A percentile compares a stretch with the other conserved stretches of the same genome.
These are phyloP conservation scores for Blastobotrys terrestris DNA, from an alignment of 805 yeast genomes.

Conservation along the genomic window DNA sequence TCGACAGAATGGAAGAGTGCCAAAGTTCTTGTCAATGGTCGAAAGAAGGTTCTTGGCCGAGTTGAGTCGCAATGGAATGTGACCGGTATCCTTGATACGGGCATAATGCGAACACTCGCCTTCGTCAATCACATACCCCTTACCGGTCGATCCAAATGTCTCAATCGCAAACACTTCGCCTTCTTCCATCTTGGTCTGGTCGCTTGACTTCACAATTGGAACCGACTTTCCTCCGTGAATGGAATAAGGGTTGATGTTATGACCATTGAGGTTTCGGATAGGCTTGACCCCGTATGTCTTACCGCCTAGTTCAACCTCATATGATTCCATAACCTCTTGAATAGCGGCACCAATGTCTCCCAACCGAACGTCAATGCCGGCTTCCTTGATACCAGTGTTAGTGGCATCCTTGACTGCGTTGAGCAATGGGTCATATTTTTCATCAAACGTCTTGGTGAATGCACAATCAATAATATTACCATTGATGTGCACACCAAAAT, in stretches of 20 bases:
- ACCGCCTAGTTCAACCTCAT: conserved; percentile 88
- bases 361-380: conserved; percentile 93
- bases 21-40: conserved; percentile 74
- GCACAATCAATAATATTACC: conserved; percentile 95
- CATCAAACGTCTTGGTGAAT: conserved; percentile 83
- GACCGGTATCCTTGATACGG: conserved; percentile 43
- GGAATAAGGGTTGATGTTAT: conserved; percentile 73
- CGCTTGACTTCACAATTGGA: conserved; percentile 92
- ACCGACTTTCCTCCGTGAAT: conserved; percentile 96
- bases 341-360: conserved; percentile 94
- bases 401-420: conserved; percentile 91
- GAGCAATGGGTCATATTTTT: conserved; percentile 71
- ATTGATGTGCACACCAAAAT: conserved; percentile 92
- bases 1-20: conserved; percentile 95
- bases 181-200: conserved; percentile 96
- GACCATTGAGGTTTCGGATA: conserved; percentile 91
- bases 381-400: conserved; percentile 82
- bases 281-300: conserved; percentile 78
- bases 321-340: conserved; percentile 95
- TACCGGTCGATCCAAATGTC: conserved; percentile 95
- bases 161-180: conserved; percentile 98
- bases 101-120: conserved; percentile 98
- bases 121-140: conserved; percentile 75
- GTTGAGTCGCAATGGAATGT: conserved; percentile 50
- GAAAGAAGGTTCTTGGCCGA: conserved; percentile 64